Conservation (phyloP, 192 early-diverging fungal genomes). For the Dimargaris verticillata region DNA sequence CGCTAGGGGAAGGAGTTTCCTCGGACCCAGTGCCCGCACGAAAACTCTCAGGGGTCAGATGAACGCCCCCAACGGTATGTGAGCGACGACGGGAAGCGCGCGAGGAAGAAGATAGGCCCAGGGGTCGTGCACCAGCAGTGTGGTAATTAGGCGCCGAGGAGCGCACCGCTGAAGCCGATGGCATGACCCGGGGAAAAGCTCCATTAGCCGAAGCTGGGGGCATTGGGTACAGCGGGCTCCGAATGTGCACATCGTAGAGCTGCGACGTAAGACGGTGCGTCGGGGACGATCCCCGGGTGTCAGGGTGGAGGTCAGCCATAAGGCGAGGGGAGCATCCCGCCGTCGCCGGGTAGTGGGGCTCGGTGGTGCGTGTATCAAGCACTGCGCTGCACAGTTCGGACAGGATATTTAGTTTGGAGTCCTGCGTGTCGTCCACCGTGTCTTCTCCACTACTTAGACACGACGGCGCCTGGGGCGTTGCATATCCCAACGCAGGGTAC, state of each 20-base stretch:
- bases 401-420: conserved; percentile 1
- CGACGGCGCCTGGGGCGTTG: neutral
- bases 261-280: conserved; percentile 1
- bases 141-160: conserved; percentile 6
- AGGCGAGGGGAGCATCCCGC: neutral
- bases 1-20: too few relatives aligned
- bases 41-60: neutral
- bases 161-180: conserved; percentile 4
- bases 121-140: neutral
- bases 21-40: too few relatives aligned
- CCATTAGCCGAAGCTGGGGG: neutral
- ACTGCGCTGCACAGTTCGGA: conserved; percentile 7
- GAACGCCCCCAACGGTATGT: neutral
- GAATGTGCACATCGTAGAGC: conserved; percentile 4
- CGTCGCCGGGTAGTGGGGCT: neutral
- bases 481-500: neutral
- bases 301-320: neutral
- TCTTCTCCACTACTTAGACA: neutral
- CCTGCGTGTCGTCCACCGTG: neutral
- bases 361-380: neutral
- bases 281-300: neutral
- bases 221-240: conserved; percentile 1
- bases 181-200: neutral
- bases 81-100: neutral
- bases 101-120: conserved; percentile 3